phyloP scores from a whole-genome alignment of 345 rosid species.

The Pugionium dolabratum region DNA sequence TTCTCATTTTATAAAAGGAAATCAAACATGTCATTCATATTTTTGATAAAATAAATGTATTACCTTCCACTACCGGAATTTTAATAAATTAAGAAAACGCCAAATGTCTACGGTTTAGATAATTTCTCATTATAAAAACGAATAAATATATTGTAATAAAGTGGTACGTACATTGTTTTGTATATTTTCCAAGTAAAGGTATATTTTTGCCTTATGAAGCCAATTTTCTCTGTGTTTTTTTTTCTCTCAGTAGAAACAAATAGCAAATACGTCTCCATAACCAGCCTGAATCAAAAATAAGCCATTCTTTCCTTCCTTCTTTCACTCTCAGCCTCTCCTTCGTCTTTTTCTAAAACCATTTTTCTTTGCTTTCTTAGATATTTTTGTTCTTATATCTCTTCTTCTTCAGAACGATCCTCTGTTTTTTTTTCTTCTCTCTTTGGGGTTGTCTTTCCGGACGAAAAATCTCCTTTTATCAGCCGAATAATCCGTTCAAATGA shows the following conservation, averaged over 20 bases:
- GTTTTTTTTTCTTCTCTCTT: neutral
- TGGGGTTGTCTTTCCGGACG: constrained; percentile 32
- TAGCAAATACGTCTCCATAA: constrained; percentile 41
- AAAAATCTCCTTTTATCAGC: constrained; percentile 5
- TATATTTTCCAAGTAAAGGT: neutral
- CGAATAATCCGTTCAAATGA: neutral
- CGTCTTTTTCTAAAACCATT: constrained; percentile 22
- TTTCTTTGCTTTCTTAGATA: constrained; percentile 18
- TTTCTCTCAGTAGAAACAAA: constrained; percentile 28
- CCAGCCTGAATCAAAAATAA: constrained; percentile 21
- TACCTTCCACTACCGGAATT: constrained; percentile 18
- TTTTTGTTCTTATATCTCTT: constrained; percentile 15
- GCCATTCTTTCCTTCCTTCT: constrained; percentile 26
- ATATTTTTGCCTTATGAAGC: neutral
- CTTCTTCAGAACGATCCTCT: constrained; percentile 16
- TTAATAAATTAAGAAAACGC: neutral
- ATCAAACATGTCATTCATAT: neutral
- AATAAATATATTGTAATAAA: constrained; percentile 10
- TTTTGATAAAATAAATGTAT: neutral
- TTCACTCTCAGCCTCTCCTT: constrained; percentile 38
- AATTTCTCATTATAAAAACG: constrained; percentile 1
- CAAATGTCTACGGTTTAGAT: neutral
- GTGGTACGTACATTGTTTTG: constrained; percentile 19
- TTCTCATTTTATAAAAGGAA: neutral
- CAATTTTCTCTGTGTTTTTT: neutral